phyloP scores from a whole-genome alignment of 2,329 filamentous ascomycete genomes.

The Parastagonospora nodorum region DNA sequence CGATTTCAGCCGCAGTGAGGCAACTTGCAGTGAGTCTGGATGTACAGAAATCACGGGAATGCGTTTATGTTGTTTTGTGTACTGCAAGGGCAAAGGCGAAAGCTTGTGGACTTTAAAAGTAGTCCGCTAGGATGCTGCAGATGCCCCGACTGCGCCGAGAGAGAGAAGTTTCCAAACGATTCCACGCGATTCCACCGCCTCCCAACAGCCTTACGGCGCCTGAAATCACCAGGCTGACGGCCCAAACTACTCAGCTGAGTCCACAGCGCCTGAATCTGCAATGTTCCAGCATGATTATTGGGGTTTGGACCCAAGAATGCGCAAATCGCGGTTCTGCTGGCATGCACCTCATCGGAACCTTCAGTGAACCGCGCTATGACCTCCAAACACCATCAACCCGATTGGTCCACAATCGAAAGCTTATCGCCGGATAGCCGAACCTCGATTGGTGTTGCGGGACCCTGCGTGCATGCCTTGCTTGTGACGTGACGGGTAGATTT shows the following conservation, averaged over 20 bases:
- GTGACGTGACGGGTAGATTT: not conserved
- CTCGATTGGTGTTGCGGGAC: slow-evolving; percentile 17
- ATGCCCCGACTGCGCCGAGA: slow-evolving; percentile 41
- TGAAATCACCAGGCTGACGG: slow-evolving; percentile 12
- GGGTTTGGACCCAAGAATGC: not conserved
- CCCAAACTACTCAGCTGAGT: slow-evolving; percentile 12
- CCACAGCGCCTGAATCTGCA: not conserved
- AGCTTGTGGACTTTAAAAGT: slow-evolving; percentile 40
- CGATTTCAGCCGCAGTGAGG: slow-evolving; percentile 13
- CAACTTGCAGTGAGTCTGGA: not conserved
- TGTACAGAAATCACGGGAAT: slow-evolving; percentile 14
- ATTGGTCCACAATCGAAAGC: slow-evolving; percentile 13
- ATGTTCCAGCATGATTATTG: not conserved
- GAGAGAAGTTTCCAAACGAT: slow-evolving; percentile 42
- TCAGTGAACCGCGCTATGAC: slow-evolving; percentile 6
- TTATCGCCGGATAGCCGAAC: slow-evolving; percentile 17
- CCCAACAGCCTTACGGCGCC: slow-evolving; percentile 31
- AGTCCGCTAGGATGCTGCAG: slow-evolving; percentile 37
- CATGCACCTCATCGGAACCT: slow-evolving; percentile 5
- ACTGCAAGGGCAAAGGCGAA: slow-evolving; percentile 21
- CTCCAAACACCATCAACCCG: slow-evolving; percentile 11
- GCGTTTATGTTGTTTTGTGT: slow-evolving; percentile 15
- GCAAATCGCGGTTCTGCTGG: not conserved
- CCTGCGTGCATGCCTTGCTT: slow-evolving; percentile 11
- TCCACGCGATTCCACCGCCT: slow-evolving; percentile 41